Evolutionary conservation across 73 alveolate genomes (phyloP).

Genomic region (Paramecium tetraurelia): DNA sequence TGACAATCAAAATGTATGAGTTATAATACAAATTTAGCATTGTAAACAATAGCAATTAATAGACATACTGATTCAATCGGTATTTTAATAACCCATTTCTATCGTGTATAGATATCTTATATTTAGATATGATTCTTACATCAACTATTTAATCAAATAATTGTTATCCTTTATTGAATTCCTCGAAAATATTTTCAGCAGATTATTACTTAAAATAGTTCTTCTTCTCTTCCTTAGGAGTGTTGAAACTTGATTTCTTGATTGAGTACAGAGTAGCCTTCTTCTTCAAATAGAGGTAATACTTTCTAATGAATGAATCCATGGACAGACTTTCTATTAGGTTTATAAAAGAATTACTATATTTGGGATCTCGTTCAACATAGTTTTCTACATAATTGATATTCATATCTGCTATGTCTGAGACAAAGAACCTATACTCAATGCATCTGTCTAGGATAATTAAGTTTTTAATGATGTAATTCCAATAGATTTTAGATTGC

Average conservation of each 20-base stretch:
- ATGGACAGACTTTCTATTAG: background rate
- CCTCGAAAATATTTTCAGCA: background rate
- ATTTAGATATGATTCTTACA: background rate
- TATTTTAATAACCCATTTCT: constrained; percentile 11
- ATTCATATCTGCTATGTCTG: background rate
- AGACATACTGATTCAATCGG: background rate
- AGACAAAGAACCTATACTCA: constrained; percentile 9
- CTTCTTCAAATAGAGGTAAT: background rate
- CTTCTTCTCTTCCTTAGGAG: constrained; percentile 14
- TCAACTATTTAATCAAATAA: constrained; percentile 6
- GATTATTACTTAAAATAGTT: background rate
- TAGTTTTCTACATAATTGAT: background rate
- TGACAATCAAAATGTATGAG: background rate
- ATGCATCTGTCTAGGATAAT: constrained; percentile 5
- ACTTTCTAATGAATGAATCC: constrained; percentile 29
- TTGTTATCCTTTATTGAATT: background rate
- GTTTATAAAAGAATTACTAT: background rate
- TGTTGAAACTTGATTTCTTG: background rate
- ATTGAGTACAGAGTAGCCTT: background rate
- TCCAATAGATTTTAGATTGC: constrained; percentile 24
- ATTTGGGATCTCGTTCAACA: background rate
- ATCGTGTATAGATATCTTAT: background rate
- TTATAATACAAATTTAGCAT: background rate
- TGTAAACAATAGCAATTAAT: background rate
- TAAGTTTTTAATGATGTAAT: background rate